Base-by-base conservation (phyloP, 768 basidiomycete genomes). In the Gelatoporia subvermispora region DNA sequence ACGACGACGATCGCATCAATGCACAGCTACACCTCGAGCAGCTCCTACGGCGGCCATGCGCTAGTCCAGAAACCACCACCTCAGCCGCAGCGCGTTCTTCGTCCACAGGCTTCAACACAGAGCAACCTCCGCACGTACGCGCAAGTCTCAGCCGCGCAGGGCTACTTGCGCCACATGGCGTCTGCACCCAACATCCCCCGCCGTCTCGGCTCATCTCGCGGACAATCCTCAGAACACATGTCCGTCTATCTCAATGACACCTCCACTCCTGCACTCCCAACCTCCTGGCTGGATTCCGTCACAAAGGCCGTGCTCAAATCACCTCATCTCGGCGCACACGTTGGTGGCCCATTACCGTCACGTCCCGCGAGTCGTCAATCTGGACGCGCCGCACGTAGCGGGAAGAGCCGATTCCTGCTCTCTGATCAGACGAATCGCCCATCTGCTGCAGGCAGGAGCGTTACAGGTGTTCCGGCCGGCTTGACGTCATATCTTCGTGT, bases 121-220 rank as follows among this genome's bases (percentile, higher is more conserved):
- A 48, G 48, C 15, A 53, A 50, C 37, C 60, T 54, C 11, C 59
- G 51, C 18, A 52, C 60, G 4, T 57, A 59, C 15, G 57, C 57
- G 1, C 56, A 62, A n/a, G 56, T 63, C 11, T 63, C 66, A 43
- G 77, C 78, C 44, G 84, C 86, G 3, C 76, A 77, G 3, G 78
- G 81, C 4, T 83, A 87, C 59, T 75, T 90, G 10, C 79, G 86
- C 25, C 85, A 88, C 61, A 87, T 90, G 72, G 78, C 78, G 1
- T 88, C 87, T 20, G 68, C 74, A 20, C 75, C 75, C 24, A 70
- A 71, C 51, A 74, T 77, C 24, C 64, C 60, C 21, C 59, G 56
- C 42, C 58, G 51, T 16, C 25, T 28, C 17, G 37, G 51, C 1
- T 48, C 49, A 1, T 51, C 43, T 1, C 49, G 45, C 10, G 52